A percentile compares a stretch with the other conserved stretches of the same genome.
These are phyloP conservation scores for Didymosphaeria variabile DNA, from an alignment of 2,329 filamentous ascomycete genomes.

Conservation along the genomic window DNA sequence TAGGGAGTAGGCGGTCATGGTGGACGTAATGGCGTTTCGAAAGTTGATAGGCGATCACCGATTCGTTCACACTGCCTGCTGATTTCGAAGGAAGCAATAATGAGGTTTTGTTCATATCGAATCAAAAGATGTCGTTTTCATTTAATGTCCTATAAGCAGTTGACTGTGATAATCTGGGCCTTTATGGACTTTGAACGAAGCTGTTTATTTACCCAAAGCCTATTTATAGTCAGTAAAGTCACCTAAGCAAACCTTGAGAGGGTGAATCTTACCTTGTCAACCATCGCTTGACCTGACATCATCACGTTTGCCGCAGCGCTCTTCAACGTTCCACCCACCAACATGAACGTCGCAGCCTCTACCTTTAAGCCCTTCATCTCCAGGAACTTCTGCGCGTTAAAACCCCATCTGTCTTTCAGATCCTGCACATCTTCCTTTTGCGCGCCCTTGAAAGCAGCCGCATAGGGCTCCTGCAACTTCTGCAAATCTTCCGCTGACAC, in stretches of 20 bases:
- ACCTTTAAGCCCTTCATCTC: constrained; percentile 29
- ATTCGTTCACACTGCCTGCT: neutral
- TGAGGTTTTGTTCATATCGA: neutral
- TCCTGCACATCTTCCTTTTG: constrained; percentile 29
- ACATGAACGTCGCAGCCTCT: constrained; percentile 29
- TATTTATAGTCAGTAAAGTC: neutral
- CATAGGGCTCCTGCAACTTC: constrained; percentile 29
- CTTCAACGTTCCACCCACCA: constrained; percentile 27
- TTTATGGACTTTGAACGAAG: neutral
- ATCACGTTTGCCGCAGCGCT: constrained; percentile 25
- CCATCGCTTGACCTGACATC: constrained; percentile 28
- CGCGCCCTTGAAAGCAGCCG: constrained; percentile 26
- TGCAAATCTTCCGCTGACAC: constrained; percentile 28
- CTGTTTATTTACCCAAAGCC: neutral
- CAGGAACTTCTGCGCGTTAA: constrained; percentile 30
- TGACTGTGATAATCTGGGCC: neutral
- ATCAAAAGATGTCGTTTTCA: no score
- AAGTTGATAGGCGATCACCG: neutral
- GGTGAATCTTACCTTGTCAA: constrained; percentile 23
- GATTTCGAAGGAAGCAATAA: neutral
- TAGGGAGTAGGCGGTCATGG: neutral
- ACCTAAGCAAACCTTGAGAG: no score
- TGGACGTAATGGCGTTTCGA: neutral
- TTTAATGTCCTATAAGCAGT: no score
- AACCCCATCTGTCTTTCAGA: constrained; percentile 35